These are phyloP conservation scores for Colletotrichum sp. DNA, from an alignment of 2,329 filamentous ascomycete genomes.

Conservation along the genomic window DNA sequence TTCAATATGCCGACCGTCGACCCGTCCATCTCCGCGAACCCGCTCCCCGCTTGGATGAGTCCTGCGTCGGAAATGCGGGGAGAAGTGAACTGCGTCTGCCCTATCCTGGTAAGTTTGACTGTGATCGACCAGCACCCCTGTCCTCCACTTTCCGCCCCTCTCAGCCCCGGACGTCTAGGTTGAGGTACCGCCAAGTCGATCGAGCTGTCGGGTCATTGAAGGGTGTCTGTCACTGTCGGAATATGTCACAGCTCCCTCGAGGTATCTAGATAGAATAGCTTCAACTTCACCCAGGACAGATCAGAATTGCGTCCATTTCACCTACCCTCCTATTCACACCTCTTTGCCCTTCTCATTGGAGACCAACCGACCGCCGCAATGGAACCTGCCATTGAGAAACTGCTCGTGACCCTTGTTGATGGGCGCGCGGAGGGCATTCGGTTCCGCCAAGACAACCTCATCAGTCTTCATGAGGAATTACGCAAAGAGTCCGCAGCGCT, in stretches of 20 bases:
- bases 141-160: slow-evolving; percentile 18
- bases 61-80: slow-evolving; percentile 3
- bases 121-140: background rate
- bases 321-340: background rate
- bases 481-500: slow-evolving; percentile 37
- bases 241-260: background rate
- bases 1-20: slow-evolving; percentile 16
- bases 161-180: background rate
- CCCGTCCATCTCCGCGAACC: background rate
- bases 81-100: background rate
- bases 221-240: background rate
- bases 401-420: slow-evolving; percentile 48
- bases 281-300: background rate
- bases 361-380: background rate
- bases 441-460: slow-evolving; percentile 50
- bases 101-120: background rate
- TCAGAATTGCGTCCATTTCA: background rate
- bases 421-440: slow-evolving; percentile 48
- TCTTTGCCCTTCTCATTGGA: background rate
- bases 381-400: slow-evolving; percentile 15
- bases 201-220: background rate
- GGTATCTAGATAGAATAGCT: background rate
- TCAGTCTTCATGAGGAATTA: slow-evolving; percentile 44
- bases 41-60: background rate
- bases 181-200: background rate